Evolutionary conservation across 441 rosid genomes (phyloP), one percentile per base, ranked within the genome.

Genomic region (Populus hybrid): DNA sequence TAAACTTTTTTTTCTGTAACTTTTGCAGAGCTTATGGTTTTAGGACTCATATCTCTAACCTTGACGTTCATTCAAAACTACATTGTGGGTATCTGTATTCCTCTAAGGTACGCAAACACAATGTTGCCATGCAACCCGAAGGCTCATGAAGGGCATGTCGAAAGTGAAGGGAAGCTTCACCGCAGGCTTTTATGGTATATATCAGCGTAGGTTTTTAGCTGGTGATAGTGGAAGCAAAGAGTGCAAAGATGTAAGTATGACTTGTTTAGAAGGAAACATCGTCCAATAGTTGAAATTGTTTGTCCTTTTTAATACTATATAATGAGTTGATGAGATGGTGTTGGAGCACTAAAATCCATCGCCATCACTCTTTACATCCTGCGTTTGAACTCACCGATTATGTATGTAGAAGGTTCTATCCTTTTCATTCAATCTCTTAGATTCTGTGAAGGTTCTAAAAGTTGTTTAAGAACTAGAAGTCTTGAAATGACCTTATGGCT

Each of bases 1-100:
- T 26, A 26, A 6, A 16, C 16, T 12, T 12, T 16, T n/a, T 78
- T 75, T 50, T 68, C n/a, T 68, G 72, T 70, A 32, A 65, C 36
- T 78, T 18, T 73, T 65, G 81, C 94, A 94, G 98, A 97, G 89
- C 92, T 94, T 6, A 97, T 97, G 99, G 90, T 97, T 81, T 84
- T 97, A 77, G 98, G 99, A 74, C 93, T 97, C 86, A 97, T 97
- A 70, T 97, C 99, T 54, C 81, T 97, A 78, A 63, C 91, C 40
- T 79, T 94, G 79, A 89, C 99, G 73, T 91, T 95, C 75, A 90
- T 93, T 32, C 98, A 95, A 86, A 84, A 34, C 77, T 95, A 88
- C 88, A 87, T 95, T 1, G 74, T 97, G n/a, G 67, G 64, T 35
- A 77, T 95, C 21, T 97, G 99, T 75, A 86, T 97, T 24, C 87